Conservation (phyloP, 768 basidiomycete genomes). For the Pulveroboletus sp. region DNA sequence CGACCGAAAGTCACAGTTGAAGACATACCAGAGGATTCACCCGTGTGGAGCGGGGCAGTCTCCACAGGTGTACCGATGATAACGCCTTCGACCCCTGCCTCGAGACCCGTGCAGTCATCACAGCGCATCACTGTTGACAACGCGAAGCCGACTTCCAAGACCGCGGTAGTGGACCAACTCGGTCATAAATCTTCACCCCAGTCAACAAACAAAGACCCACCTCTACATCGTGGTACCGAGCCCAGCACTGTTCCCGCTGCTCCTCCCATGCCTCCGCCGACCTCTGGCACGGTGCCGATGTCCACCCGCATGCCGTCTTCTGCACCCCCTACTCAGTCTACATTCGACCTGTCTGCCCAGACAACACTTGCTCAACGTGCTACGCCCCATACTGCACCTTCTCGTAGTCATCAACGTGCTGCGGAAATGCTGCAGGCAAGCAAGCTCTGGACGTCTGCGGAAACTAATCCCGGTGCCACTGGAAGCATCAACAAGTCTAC, state of each 20-base stretch:
- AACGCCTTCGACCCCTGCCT: conserved; percentile 3
- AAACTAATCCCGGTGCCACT: not conserved
- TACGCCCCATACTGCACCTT: conserved; percentile 10
- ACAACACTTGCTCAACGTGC: conserved; percentile 17
- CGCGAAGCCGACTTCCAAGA: conserved; percentile 2
- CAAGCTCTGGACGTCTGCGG: conserved; percentile 10
- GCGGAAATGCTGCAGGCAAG: conserved; percentile 20
- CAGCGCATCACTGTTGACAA: conserved; percentile 4
- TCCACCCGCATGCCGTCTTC: conserved; percentile 19
- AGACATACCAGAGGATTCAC: conserved; percentile 24
- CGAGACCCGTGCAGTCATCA: conserved; percentile 7
- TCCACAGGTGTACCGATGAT: not conserved
- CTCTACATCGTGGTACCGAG: conserved; percentile 11
- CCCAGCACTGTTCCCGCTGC: not conserved
- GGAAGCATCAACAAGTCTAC: conserved; percentile 8
- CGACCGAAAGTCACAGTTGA: conserved; percentile 29
- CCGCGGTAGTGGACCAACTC: conserved; percentile 7
- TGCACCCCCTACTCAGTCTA: conserved; percentile 20
- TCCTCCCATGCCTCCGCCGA: conserved; percentile 22
- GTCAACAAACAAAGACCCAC: conserved; percentile 18
- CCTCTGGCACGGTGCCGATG: conserved; percentile 1
- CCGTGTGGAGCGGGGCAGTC: conserved; percentile 7
- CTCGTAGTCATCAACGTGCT: conserved; percentile 25
- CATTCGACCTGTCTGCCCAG: conserved; percentile 6
- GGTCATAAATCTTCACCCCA: conserved; percentile 18